Conservation (phyloP, 2,329 filamentous ascomycete species). For the Fusarium nygamai region DNA sequence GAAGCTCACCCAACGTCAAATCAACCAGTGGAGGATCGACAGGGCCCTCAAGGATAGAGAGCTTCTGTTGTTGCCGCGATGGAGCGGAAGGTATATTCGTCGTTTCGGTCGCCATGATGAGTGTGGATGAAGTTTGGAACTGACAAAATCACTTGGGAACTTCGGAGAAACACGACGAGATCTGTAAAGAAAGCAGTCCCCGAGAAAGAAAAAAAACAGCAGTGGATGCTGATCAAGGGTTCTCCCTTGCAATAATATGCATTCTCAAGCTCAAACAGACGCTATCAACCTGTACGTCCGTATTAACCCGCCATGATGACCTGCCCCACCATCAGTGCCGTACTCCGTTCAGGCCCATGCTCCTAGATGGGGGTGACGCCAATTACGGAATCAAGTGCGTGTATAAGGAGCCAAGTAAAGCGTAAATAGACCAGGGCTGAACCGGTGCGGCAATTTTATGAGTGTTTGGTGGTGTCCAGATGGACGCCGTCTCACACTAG, state of each 20-base stretch:
- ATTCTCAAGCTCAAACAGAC: slow-evolving; percentile 19
- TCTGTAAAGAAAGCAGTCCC: background rate
- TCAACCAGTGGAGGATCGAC: slow-evolving; percentile 75
- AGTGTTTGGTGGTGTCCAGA: background rate
- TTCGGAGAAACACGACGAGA: background rate
- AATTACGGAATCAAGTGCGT: slow-evolving; percentile 24
- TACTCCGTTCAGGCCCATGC: slow-evolving; percentile 32
- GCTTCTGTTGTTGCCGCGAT: slow-evolving; percentile 49
- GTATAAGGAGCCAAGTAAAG: slow-evolving; percentile 1
- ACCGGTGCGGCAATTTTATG: slow-evolving; percentile 38
- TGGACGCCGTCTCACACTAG: slow-evolving; percentile 4
- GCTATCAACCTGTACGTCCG: slow-evolving; percentile 32
- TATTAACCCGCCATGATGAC: slow-evolving; percentile 32
- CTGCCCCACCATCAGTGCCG: slow-evolving; percentile 35
- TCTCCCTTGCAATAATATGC: slow-evolving; percentile 28
- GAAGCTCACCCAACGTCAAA: slow-evolving; percentile 76
- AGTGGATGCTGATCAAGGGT: slow-evolving; percentile 17
- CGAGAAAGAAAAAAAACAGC: background rate
- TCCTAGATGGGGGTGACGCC: slow-evolving; percentile 22
- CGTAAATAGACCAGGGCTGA: slow-evolving; percentile 9
- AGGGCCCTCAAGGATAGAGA: slow-evolving; percentile 74
- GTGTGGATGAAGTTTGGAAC: background rate
- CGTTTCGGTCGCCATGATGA: slow-evolving; percentile 46
- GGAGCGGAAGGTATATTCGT: slow-evolving; percentile 44
- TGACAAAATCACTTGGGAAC: background rate